Base-by-base conservation (phyloP, 768 basidiomycete genomes). In the Hirschioporus abietinus region DNA sequence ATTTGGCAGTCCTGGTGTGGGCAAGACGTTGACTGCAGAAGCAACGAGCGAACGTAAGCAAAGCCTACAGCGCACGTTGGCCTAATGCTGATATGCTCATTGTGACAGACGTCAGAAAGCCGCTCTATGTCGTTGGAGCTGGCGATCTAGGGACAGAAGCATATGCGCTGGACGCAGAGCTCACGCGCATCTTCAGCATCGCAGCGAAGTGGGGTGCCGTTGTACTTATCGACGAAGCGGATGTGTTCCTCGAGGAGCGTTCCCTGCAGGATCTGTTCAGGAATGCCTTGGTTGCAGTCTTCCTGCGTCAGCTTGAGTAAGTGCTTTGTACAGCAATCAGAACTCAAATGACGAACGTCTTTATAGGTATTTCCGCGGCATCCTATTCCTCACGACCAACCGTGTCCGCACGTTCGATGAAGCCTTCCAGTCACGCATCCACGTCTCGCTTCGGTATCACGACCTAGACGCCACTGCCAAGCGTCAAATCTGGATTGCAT, bases 241-340 rank as follows among this genome's bases (percentile, higher is more conserved):
- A 91, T 74, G 88, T 91, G 3, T 91, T 89, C 82, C 80, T 91
- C 35, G 88, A 90, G 71, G 84, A 86, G 72, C 84, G 88, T 7
- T 86, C 86, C 3, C 76, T 88, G 57, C 85, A 88, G 65, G 84
- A 89, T 71, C 72, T 89, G 17, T 81, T 86, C 70, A 81, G 88
- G 15, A 91, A 90, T 70, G 88, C 88, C 0, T 87, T 90, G 83
- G 88, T 91, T 4, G 87, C 88, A 4, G 88, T 89, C 18, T 89
- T 87, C 82, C 69, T 74, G 5, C 70, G 72, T 5, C 67, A 73
- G 58, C 70, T 73, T 42, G 69, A 73, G 65, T 83, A 71, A 68
- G 79, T 73, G 8, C 35, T 36, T 26, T 24, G 58, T 17, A 12
- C 35, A 34, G 52, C 61, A 23, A 25, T 15, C 4, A 15, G 15